Base-by-base conservation (phyloP, 2,329 filamentous ascomycete genomes). In the Nemania sp. region DNA sequence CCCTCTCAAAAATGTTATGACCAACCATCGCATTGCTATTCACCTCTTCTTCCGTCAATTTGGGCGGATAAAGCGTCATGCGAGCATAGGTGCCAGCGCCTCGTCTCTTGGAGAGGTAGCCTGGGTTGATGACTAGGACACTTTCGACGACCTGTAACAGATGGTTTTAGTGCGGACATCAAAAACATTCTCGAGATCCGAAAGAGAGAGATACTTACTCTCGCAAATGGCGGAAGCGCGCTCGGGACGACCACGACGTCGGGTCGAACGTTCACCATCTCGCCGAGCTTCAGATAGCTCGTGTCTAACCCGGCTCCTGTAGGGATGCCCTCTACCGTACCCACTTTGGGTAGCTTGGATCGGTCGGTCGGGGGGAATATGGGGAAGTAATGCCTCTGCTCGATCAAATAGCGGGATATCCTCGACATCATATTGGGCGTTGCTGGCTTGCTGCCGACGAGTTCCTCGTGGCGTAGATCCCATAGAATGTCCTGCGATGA, bases 321-420 rank as follows among this genome's bases (percentile, higher is more conserved):
- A 4, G 85, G 86, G 39, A 85, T 69, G 0, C 83, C 85, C 60
- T 83, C 81, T 17, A 78, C 80, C 1, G 83, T 84, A 0, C 87
- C 87, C 1, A 86, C 86, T 72, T 84, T 89, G 32, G 88, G 87
- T 57, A 91, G 77, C 66, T 79, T 85, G 59, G 85, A 81, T 50
- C 92, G 83, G 52, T 90, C 87, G 12, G 87, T 83, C 0, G 94
- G 88, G 5, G 95, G 95, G 71, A 93, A 97, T 0, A 98, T 77
- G 0, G 95, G 95, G 70, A 92, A 92, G 75, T 93, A 98, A 72
- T 95, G 92, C 6, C 93, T 82, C 77, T 98, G 95, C 76, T 97
- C 90, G 59, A 99, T 85, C 17, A 99, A 75, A 67, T 95, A 89
- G 18, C 87, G 83, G 5, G 90, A 86, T 48, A 93, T 76, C n/a